A percentile compares a stretch with the other conserved stretches of the same genome.
Evolutionary conservation across 1,284 basidiomycete species (phyloP).

Genomic region (Xerocomus minutiporus): DNA sequence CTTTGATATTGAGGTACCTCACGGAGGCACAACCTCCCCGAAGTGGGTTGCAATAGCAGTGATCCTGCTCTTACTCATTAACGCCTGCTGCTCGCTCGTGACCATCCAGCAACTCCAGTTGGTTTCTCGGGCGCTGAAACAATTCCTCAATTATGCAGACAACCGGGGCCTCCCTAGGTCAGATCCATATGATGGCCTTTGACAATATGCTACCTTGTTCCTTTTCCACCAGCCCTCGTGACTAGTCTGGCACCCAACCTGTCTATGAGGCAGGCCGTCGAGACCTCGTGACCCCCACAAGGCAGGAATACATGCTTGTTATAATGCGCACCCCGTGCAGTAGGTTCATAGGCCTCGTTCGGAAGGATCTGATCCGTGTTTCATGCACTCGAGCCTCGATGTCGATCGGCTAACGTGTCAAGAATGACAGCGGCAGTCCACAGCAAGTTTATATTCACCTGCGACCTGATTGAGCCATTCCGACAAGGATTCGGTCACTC

Average conservation of each 20-base stretch:
- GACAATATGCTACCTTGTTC: not conserved
- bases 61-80: constrained; percentile 22
- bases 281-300: not conserved
- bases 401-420: not conserved
- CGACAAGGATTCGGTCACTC: no score
- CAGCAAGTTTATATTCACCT: not conserved
- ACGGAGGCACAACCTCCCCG: not conserved
- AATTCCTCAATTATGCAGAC: constrained; percentile 19
- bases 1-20: constrained; percentile 1
- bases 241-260: no score
- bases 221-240: not conserved
- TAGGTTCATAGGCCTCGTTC: not conserved
- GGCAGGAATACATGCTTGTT: not conserved
- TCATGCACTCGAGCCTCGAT: not conserved
- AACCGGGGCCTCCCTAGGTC: constrained; percentile 27
- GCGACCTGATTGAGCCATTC: not conserved
- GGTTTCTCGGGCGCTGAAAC: constrained; percentile 15
- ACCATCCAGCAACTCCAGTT: constrained; percentile 16
- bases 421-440: not conserved
- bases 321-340: no score
- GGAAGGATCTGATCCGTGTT: no score
- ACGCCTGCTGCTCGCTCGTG: constrained; percentile 19
- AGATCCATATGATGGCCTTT: constrained; percentile 30
- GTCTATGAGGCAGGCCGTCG: no score
- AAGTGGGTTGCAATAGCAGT: constrained; percentile 16